Evolutionary conservation across 2,329 filamentous ascomycete genomes (phyloP).

Genomic region (Bimuria novae-zelandiae): DNA sequence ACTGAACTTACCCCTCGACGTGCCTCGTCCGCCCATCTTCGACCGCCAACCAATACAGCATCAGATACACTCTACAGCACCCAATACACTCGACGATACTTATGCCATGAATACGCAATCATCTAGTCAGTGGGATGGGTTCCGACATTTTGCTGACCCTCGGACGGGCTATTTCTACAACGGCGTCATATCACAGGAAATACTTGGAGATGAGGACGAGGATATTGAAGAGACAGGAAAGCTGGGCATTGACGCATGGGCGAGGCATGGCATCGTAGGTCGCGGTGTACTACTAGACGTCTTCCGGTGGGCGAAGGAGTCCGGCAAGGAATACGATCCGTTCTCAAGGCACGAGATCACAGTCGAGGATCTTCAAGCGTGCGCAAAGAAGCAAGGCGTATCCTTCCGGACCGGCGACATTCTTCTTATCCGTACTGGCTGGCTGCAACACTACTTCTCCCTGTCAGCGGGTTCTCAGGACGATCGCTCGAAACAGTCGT

Average conservation of each 20-base stretch:
- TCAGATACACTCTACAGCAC: constrained; percentile 20
- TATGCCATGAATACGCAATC: constrained; percentile 36
- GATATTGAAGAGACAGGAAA: constrained; percentile 26
- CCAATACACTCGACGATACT: constrained; percentile 31
- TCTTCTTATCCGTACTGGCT: constrained; percentile 37
- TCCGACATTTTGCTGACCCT: constrained; percentile 43
- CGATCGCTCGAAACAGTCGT: constrained; percentile 11
- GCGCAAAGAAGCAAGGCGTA: constrained; percentile 21
- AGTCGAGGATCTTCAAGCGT: constrained; percentile 21
- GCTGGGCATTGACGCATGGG: constrained; percentile 48
- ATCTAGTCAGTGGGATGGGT: constrained; percentile 43
- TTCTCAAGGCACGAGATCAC: constrained; percentile 28
- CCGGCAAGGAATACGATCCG: constrained; percentile 24
- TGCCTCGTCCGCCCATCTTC: constrained; percentile 60
- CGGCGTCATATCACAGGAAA: constrained; percentile 34
- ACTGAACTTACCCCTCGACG: constrained; percentile 64
- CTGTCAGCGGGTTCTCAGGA: constrained; percentile 15
- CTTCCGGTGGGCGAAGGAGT: constrained; percentile 35
- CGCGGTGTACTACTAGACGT: constrained; percentile 61
- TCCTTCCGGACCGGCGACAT: constrained; percentile 36
- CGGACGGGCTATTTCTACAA: constrained; percentile 37
- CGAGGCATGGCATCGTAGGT: constrained; percentile 60
- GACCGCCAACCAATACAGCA: constrained; percentile 58
- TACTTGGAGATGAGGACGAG: constrained; percentile 25
- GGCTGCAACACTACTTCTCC: constrained; percentile 19